A percentile compares a stretch with the other conserved stretches of the same genome.
Conservation (phyloP, 345 rosid species). For the Rhodamnia argentea region DNA sequence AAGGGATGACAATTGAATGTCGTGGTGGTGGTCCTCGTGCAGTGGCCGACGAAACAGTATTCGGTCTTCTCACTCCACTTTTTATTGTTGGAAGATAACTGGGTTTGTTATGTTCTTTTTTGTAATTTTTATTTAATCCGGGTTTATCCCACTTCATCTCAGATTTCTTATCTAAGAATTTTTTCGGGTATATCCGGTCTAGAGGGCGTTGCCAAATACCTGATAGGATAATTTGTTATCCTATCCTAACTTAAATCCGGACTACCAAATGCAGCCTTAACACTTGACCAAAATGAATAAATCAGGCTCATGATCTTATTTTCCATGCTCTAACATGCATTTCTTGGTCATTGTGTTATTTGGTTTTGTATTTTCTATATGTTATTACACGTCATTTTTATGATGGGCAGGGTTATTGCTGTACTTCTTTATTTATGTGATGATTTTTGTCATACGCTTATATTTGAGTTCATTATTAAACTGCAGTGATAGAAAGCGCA, state of each 20-base stretch:
- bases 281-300: background rate
- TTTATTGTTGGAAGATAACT: background rate
- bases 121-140: background rate
- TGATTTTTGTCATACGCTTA: background rate
- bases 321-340: background rate
- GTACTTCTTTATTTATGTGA: background rate
- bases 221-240: background rate
- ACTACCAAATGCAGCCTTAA: background rate
- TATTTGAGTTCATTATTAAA: background rate
- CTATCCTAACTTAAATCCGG: background rate
- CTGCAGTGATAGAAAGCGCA: slow-evolving; percentile 40
- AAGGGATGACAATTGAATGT: background rate
- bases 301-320: background rate
- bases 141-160: background rate
- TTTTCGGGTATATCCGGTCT: background rate
- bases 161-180: background rate
- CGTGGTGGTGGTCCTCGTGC: background rate
- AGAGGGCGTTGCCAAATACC: background rate
- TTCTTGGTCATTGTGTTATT: background rate
- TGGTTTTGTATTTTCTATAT: background rate
- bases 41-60: background rate
- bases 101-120: background rate
- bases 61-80: background rate
- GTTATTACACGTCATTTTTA: background rate
- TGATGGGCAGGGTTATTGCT: background rate